Evolutionary conservation across 805 yeast species (phyloP).

Genomic region (Huiozyma naganishii): DNA sequence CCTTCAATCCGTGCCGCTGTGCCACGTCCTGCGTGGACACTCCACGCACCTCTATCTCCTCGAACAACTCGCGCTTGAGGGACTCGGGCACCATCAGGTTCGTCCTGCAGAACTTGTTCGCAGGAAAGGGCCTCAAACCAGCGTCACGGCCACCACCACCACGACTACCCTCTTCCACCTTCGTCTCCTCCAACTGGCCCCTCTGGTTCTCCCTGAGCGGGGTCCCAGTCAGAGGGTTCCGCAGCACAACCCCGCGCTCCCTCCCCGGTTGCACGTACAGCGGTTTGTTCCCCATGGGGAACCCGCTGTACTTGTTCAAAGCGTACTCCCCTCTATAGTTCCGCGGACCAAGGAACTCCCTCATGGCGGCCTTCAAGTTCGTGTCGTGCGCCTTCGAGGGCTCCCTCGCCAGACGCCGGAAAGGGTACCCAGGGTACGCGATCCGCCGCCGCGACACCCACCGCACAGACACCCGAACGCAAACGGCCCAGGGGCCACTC

Average conservation of each 20-base stretch:
- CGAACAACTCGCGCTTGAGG: slow-evolving; percentile 49
- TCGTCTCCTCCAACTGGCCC: background rate
- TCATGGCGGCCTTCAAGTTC: slow-evolving; percentile 51
- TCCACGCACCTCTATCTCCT: slow-evolving; percentile 43
- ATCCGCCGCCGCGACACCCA: slow-evolving; percentile 35
- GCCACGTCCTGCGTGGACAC: slow-evolving; percentile 64
- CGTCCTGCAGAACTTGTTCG: slow-evolving; percentile 58
- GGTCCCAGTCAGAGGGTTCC: slow-evolving; percentile 27
- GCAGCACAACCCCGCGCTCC: slow-evolving; percentile 33
- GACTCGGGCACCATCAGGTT: slow-evolving; percentile 48
- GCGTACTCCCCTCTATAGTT: slow-evolving; percentile 76
- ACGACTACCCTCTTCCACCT: background rate
- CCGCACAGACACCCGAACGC: background rate
- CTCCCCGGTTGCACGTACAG: slow-evolving; percentile 55
- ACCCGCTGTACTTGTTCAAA: slow-evolving; percentile 61
- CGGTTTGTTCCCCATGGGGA: slow-evolving; percentile 58
- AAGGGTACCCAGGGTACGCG: slow-evolving; percentile 45
- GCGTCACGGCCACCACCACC: slow-evolving; percentile 5
- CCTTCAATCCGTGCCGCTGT: slow-evolving; percentile 63
- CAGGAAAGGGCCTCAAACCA: slow-evolving; percentile 67
- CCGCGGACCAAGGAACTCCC: slow-evolving; percentile 70
- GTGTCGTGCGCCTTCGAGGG: slow-evolving; percentile 36
- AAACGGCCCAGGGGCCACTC: background rate
- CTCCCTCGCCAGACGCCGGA: slow-evolving; percentile 31
- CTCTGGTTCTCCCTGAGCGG: slow-evolving; percentile 8